Evolutionary conservation across 2,329 filamentous ascomycete species (phyloP), one percentile per base, ranked within the genome.

Genomic region (Monascus ruber): DNA sequence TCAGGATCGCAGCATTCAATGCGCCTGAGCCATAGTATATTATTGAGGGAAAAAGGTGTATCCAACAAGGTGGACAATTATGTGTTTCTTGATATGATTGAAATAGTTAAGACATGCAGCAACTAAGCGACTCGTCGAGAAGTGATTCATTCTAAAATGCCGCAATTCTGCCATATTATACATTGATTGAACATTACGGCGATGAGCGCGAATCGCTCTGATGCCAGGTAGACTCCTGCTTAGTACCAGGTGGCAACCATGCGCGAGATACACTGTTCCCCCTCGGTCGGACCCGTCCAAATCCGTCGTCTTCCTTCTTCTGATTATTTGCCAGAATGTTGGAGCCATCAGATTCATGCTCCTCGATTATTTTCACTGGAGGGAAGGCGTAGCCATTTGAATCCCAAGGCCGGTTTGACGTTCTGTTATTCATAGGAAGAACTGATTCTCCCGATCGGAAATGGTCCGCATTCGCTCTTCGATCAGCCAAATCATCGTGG

Each of bases 401-500:
- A 43, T 58, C 53, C 58, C 61, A 55, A 34, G 52, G 40, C 54
- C 59, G 54, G 53, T 52, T 47, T 48, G 59, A 38, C 56, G 59
- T 36, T 51, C 59, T 36, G 42, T 57, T 43, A 60, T 69, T 53
- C 68, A 88, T 65, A 1, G 86, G 87, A 26, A 94, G 67, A 10
- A 94, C 60, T 2, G 79, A 69, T 6, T 73, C 70, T 28, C 70
- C 68, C 25, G 73, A 72, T 54, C 85, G 76, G 51, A 79, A 75
- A 48, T 82, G 79, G 47, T 74, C 63, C 5, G 70, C 63, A 42
- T 71, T 71, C 3, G 85, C 86, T 47, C 81, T 81, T 49, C 82
- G 80, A 57, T 96, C 88, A 28, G 85, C 87, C 58, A 88, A 88
- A 54, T 85, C 86, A 49, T 83, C 83, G 56, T 93, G 83, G 54